A percentile compares a stretch with the other conserved stretches of the same genome.
phyloP scores from a whole-genome alignment of 495 filamentous ascomycete genomes.

The Annulohypoxylon stygium region DNA sequence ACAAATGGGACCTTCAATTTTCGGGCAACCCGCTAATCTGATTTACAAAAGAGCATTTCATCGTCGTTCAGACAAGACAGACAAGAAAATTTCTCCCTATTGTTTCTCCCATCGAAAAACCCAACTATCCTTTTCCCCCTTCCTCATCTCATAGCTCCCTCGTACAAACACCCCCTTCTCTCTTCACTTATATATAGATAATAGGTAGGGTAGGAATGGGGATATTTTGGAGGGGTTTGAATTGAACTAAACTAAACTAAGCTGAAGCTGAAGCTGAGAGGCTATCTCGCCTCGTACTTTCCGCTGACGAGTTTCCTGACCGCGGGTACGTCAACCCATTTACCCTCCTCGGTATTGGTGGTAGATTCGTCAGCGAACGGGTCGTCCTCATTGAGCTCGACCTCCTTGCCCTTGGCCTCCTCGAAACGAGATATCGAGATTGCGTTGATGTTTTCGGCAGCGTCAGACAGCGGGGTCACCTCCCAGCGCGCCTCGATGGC shows the following conservation, averaged over 20 bases:
- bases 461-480: slow-evolving; percentile 58
- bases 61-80: slow-evolving; percentile 42
- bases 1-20: slow-evolving; percentile 48
- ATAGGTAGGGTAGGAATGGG: neutral
- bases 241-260: neutral
- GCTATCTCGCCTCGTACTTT: slow-evolving; percentile 74
- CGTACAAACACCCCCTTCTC: neutral
- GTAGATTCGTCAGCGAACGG: slow-evolving; percentile 60
- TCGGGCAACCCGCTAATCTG: slow-evolving; percentile 43
- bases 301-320: slow-evolving; percentile 82
- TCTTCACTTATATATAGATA: neutral
- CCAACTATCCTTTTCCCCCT: neutral
- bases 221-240: neutral
- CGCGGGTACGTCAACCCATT: slow-evolving; percentile 80
- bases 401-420: slow-evolving; percentile 59
- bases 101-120: slow-evolving; percentile 13
- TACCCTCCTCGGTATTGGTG: slow-evolving; percentile 55
- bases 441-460: slow-evolving; percentile 63
- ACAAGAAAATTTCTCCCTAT: slow-evolving; percentile 24
- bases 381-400: slow-evolving; percentile 50
- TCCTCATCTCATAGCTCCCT: slow-evolving; percentile 3
- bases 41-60: slow-evolving; percentile 48
- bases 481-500: slow-evolving; percentile 88
- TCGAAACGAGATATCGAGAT: slow-evolving; percentile 70
- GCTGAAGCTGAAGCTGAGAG: neutral